phyloP scores from a whole-genome alignment of 805 yeast genomes.

The Starmera dryadoides region DNA sequence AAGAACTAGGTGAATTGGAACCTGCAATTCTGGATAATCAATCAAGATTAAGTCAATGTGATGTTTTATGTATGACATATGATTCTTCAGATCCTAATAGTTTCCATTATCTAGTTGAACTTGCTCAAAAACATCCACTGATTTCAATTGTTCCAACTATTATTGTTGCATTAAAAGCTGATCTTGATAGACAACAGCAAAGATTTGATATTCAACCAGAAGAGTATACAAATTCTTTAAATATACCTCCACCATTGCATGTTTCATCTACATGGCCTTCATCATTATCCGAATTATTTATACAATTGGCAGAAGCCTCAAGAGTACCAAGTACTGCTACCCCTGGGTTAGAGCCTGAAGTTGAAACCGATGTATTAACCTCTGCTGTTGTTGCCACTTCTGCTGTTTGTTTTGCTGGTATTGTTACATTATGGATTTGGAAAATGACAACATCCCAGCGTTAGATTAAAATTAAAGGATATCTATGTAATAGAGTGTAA shows the following conservation, averaged over 20 bases:
- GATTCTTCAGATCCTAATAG: constrained; percentile 97
- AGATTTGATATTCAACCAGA: constrained; percentile 84
- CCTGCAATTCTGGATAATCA: constrained; percentile 73
- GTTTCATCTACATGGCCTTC: constrained; percentile 88
- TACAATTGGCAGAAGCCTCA: constrained; percentile 86
- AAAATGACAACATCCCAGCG: constrained; percentile 23
- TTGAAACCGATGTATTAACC: constrained; percentile 42
- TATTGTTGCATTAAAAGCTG: constrained; percentile 91
- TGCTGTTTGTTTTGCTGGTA: constrained; percentile 57
- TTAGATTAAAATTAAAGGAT: no score
- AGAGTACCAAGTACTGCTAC: constrained; percentile 71
- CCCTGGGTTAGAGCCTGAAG: constrained; percentile 66
- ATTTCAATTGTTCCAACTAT: constrained; percentile 70
- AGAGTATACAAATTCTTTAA: constrained; percentile 60
- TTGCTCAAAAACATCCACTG: constrained; percentile 52
- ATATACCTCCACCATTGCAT: constrained; percentile 78
- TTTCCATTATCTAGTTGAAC: constrained; percentile 70
- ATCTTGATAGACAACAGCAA: constrained; percentile 92
- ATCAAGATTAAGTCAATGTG: constrained; percentile 71
- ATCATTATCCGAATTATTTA: constrained; percentile 76
- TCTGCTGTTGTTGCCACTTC: constrained; percentile 55
- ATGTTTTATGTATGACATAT: constrained; percentile 81
- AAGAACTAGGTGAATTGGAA: constrained; percentile 85
- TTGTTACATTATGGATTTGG: constrained; percentile 60
- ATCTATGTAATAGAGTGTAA: no score